A percentile compares a stretch with the other conserved stretches of the same genome.
phyloP scores from a whole-genome alignment of 345 rosid genomes.

The Brassica nigra region DNA sequence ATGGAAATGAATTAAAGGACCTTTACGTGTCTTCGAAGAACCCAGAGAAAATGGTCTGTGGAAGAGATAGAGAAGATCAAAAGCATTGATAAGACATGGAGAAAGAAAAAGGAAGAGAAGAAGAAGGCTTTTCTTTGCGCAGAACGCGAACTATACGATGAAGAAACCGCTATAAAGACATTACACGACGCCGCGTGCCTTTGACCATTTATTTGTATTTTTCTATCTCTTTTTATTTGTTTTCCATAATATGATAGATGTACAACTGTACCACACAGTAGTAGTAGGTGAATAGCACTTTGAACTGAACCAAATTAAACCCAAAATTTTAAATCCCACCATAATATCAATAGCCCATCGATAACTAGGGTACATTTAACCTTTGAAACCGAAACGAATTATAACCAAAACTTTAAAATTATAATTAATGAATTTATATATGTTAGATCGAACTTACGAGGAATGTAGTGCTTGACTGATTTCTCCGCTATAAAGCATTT shows the following conservation, averaged over 20 bases:
- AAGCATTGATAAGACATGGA: constrained; percentile 33
- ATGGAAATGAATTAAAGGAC: neutral
- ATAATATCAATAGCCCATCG: neutral
- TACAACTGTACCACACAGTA: constrained; percentile 15
- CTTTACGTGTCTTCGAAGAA: constrained; percentile 22
- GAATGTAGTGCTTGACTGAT: neutral
- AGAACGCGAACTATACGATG: constrained; percentile 36
- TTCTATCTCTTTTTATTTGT: neutral
- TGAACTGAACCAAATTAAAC: neutral
- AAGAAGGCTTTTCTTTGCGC: constrained; percentile 21
- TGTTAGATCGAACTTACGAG: neutral
- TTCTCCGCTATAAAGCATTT: no score
- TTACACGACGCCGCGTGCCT: constrained; percentile 40
- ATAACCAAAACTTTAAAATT: neutral
- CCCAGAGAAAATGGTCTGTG: constrained; percentile 39
- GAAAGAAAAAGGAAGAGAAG: neutral
- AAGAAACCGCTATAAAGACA: constrained; percentile 31
- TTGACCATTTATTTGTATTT: neutral
- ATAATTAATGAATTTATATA: neutral
- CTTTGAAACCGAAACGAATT: neutral
- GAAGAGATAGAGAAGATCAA: constrained; percentile 37
- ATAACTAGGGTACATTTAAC: neutral
- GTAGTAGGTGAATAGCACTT: neutral
- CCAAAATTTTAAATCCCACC: neutral
- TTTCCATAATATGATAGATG: neutral